phyloP scores from a whole-genome alignment of 192 early-diverging fungal species.

The Mortierella alpina region DNA sequence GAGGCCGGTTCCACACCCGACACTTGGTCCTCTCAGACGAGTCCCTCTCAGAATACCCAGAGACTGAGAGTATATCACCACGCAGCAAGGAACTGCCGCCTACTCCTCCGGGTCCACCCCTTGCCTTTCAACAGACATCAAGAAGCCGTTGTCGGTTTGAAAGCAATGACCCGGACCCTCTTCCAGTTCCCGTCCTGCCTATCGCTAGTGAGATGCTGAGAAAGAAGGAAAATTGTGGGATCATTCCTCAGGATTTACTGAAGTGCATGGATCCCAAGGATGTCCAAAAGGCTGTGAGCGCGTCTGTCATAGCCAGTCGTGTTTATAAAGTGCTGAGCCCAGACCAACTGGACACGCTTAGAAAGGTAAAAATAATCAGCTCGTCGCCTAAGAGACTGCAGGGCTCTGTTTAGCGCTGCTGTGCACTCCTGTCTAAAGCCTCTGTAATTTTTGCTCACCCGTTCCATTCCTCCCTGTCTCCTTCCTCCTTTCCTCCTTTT shows the following conservation, averaged over 20 bases:
- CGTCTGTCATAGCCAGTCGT: conserved; percentile 27
- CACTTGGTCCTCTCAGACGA: conserved; percentile 28
- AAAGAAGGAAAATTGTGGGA: conserved; percentile 12
- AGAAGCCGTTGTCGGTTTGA: not conserved
- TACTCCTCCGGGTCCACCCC: conserved; percentile 16
- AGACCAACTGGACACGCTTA: conserved; percentile 29
- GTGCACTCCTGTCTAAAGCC: not conserved
- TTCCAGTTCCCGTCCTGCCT: not conserved
- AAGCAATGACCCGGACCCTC: not conserved
- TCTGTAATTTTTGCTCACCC: not conserved
- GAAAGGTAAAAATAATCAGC: conserved; percentile 22
- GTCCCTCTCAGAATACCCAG: conserved; percentile 18
- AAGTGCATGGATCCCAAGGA: conserved; percentile 31
- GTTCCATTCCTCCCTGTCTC: not conserved
- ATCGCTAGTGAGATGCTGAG: not conserved
- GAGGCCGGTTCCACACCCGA: not conserved
- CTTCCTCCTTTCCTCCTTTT: not conserved
- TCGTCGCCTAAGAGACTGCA: too few species aligned
- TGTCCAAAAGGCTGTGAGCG: conserved; percentile 6
- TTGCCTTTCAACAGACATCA: not conserved
- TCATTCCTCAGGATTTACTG: conserved; percentile 42
- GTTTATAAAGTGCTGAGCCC: conserved; percentile 39
- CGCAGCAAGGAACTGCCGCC: conserved; percentile 34
- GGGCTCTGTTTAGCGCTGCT: too few species aligned
- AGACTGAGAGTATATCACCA: not conserved